These are phyloP conservation scores for Kluyveromyces sp. DNA, from an alignment of 1,139 yeast genomes.

Conservation along the genomic window DNA sequence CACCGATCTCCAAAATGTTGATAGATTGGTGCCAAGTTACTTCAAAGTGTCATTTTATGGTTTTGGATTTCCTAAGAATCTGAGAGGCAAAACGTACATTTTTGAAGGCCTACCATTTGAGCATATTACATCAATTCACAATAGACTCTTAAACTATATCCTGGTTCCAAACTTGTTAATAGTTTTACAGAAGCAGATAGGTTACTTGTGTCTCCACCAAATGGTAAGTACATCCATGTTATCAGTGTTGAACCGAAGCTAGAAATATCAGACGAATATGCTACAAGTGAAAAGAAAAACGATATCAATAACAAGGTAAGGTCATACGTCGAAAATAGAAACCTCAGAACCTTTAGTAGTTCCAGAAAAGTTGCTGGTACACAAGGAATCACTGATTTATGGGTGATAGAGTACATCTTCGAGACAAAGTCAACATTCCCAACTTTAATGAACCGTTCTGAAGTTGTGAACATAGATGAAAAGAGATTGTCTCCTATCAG, in stretches of 20 bases:
- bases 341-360: conserved; percentile 61
- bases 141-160: conserved; percentile 67
- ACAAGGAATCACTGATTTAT: conserved; percentile 62
- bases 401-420: conserved; percentile 85
- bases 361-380: conserved; percentile 71
- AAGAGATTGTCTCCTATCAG: conserved; percentile 74
- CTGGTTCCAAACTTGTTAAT: conserved; percentile 70
- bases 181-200: conserved; percentile 57
- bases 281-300: conserved; percentile 15
- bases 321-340: conserved; percentile 63
- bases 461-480: conserved; percentile 47
- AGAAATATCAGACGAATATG: conserved; percentile 38
- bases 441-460: conserved; percentile 79
- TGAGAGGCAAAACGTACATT: conserved; percentile 69
- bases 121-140: conserved; percentile 77
- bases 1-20: conserved; percentile 59
- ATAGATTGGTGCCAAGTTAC: conserved; percentile 68
- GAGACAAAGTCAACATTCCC: conserved; percentile 78
- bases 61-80: conserved; percentile 71
- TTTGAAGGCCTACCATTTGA: conserved; percentile 87
- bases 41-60: conserved; percentile 80
- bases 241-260: conserved; percentile 64
- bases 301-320: conserved; percentile 36
- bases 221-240: conserved; percentile 70
- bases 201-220: conserved; percentile 43